These are phyloP conservation scores for Raphanus hybrid DNA, from an alignment of 441 rosid species.

Conservation along the genomic window DNA sequence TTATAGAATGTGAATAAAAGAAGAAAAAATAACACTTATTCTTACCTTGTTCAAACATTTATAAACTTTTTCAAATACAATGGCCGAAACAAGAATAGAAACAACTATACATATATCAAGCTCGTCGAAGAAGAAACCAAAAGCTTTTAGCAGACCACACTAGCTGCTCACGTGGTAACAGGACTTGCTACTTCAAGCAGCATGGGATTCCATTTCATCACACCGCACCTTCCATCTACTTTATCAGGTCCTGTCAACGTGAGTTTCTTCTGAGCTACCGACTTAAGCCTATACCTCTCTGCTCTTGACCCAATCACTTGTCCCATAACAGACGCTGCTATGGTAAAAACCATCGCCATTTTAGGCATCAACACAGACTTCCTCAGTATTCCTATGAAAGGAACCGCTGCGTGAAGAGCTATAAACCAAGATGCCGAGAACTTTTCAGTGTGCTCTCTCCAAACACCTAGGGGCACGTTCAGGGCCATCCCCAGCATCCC, in stretches of 20 bases:
- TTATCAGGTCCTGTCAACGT: not conserved
- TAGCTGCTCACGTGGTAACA: conserved; percentile 34
- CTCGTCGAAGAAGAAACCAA: not conserved
- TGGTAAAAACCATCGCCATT: conserved; percentile 71
- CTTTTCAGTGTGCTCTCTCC: conserved; percentile 79
- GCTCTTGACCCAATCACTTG: conserved; percentile 82
- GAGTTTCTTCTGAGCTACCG: conserved; percentile 42
- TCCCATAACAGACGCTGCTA: conserved; percentile 70
- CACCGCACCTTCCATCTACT: conserved; percentile 25
- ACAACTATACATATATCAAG: conserved; percentile 8
- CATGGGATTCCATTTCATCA: too few species aligned
- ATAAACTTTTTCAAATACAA: not conserved
- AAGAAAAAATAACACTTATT: not conserved
- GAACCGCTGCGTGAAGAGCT: conserved; percentile 78
- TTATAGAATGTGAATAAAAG: not conserved
- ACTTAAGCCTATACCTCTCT: conserved; percentile 62
- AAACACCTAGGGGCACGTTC: conserved; percentile 70
- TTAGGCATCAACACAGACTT: conserved; percentile 76
- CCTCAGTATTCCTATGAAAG: conserved; percentile 72
- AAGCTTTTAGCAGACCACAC: conserved; percentile 39
- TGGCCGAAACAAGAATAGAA: conserved; percentile 5
- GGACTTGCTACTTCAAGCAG: not conserved
- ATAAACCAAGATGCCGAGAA: conserved; percentile 70
- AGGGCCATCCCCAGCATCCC: conserved; percentile 78
- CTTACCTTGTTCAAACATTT: not conserved